Evolutionary conservation across 495 filamentous ascomycete species (phyloP).

Genomic region (Clohesyomyces aquaticus): DNA sequence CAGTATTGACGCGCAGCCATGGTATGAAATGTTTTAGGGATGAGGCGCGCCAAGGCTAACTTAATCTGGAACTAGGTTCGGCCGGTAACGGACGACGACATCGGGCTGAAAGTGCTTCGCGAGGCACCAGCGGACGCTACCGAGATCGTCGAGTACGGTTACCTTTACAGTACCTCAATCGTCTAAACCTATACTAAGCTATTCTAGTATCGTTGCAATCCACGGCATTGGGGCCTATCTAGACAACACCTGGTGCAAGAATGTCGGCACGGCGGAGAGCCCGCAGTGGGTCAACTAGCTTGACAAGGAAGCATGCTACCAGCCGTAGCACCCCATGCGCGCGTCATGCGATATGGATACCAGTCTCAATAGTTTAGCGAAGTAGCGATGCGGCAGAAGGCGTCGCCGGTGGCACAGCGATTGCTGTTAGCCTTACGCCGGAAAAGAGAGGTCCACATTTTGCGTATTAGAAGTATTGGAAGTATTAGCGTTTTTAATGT

Average conservation of each 20-base stretch:
- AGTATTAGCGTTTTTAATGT: not conserved
- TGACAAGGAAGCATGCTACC: conserved; percentile 32
- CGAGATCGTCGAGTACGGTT: not conserved
- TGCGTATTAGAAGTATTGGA: not conserved
- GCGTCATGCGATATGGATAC: conserved; percentile 44
- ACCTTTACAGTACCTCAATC: conserved; percentile 9
- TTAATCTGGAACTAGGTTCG: not conserved
- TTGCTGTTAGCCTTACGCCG: not conserved
- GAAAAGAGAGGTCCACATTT: not conserved
- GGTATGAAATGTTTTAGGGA: not conserved
- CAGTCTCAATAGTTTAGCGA: conserved; percentile 36
- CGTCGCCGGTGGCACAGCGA: not conserved
- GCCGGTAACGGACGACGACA: not conserved
- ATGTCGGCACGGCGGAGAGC: conserved; percentile 29
- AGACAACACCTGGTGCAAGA: conserved; percentile 38
- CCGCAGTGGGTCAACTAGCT: conserved; percentile 42
- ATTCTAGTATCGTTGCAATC: not conserved
- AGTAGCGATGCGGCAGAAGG: conserved; percentile 1
- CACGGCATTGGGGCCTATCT: not conserved
- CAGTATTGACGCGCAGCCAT: not conserved
- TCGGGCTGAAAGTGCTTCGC: not conserved
- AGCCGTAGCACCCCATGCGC: conserved; percentile 32
- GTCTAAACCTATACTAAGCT: not conserved
- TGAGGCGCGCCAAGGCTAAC: not conserved
- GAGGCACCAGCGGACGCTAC: conserved; percentile 2